These are phyloP conservation scores for Cystofilobasidium capitatum DNA, from an alignment of 768 basidiomycete species.

Conservation along the genomic window DNA sequence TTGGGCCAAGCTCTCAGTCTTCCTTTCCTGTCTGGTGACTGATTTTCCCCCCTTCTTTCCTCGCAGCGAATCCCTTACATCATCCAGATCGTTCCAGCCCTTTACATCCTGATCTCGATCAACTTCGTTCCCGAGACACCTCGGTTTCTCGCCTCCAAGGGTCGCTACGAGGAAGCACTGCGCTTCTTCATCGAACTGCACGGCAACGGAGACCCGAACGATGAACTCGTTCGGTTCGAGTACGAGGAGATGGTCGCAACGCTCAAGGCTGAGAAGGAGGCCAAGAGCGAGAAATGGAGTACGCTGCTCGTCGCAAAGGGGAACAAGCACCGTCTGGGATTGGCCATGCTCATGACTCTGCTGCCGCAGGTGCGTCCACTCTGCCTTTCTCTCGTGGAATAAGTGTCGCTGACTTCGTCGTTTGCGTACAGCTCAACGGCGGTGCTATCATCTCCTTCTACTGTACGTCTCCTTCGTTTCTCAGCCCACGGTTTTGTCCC, in stretches of 20 bases:
- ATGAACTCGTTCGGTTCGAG: slow-evolving; percentile 40
- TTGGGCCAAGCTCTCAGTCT: slow-evolving; percentile 39
- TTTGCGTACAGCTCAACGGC: no score
- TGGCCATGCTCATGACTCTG: slow-evolving; percentile 37
- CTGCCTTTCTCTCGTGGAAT: no score
- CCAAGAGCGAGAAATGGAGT: slow-evolving; percentile 37
- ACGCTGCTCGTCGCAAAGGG: slow-evolving; percentile 34
- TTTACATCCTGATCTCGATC: slow-evolving; percentile 35
- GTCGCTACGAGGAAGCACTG: slow-evolving; percentile 36
- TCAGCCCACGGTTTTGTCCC: no score
- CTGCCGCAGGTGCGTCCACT: no score
- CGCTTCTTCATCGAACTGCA: slow-evolving; percentile 38
- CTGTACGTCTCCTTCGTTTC: no score
- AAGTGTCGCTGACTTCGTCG: no score
- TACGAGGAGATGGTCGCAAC: slow-evolving; percentile 39
- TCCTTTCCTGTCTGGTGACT: slow-evolving; percentile 36
- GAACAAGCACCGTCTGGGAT: slow-evolving; percentile 35
- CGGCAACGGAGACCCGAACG: slow-evolving; percentile 37
- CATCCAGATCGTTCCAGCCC: not conserved
- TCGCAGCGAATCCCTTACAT: not conserved
- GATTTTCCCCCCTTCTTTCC: slow-evolving; percentile 30
- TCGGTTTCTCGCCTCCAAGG: slow-evolving; percentile 35
- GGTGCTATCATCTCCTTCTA: no score
- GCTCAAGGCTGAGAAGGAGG: slow-evolving; percentile 34
- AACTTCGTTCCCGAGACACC: slow-evolving; percentile 41